Conservation (phyloP, 2,329 filamentous ascomycete species). For the Talaromyces rugulosus region DNA sequence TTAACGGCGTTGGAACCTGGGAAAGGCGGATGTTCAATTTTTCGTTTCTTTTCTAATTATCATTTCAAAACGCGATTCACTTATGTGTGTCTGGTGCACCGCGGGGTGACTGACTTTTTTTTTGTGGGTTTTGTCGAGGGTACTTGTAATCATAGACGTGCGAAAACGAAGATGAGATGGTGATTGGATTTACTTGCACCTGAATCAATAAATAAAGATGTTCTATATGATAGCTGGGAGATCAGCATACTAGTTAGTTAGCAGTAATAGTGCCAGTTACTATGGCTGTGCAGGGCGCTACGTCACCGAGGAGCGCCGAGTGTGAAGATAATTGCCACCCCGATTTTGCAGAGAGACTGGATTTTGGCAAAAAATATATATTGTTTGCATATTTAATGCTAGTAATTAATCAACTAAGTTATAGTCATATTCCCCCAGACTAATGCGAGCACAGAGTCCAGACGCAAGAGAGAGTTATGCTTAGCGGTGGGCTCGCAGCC, state of each 20-base stretch:
- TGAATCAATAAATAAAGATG: background rate
- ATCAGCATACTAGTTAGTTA: background rate
- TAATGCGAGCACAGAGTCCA: no score
- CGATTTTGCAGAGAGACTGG: background rate
- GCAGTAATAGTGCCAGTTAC: background rate
- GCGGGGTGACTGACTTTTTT: background rate
- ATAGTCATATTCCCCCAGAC: no score
- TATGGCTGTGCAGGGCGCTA: background rate
- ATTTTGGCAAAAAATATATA: background rate
- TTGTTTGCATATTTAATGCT: background rate
- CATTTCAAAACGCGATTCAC: background rate
- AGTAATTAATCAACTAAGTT: background rate
- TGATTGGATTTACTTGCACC: background rate
- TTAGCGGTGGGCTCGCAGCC: slow-evolving; percentile 4
- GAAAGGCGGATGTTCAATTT: slow-evolving; percentile 5
- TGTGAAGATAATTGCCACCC: background rate
- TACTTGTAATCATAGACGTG: slow-evolving; percentile 13
- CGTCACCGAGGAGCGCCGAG: background rate
- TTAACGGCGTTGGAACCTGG: background rate
- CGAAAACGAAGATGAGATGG: background rate
- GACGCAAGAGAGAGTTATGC: no score
- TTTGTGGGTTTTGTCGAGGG: background rate
- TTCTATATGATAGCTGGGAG: background rate
- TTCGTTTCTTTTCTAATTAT: slow-evolving; percentile 8
- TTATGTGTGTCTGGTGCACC: no score